phyloP scores from a whole-genome alignment of 2,329 filamentous ascomycete species.

The Aphanoascus verrucosus region DNA sequence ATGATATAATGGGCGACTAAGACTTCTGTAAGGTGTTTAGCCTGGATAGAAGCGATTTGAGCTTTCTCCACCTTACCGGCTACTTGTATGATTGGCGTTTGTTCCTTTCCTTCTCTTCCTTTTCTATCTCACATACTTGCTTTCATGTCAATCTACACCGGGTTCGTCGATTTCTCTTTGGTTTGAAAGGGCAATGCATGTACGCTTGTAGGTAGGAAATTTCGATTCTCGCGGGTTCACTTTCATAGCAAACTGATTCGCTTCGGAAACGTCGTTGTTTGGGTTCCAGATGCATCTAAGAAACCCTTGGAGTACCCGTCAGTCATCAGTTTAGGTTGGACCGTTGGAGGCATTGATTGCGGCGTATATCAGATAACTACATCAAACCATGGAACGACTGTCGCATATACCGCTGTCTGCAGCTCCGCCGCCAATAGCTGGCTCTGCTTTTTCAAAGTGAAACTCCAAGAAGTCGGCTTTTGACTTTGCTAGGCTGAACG shows the following conservation, averaged over 20 bases:
- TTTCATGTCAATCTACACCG: constrained; percentile 1
- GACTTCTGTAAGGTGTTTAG: not conserved
- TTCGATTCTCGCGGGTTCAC: not conserved
- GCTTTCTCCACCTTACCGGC: constrained; percentile 9
- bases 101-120: constrained; percentile 9
- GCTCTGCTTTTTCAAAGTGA: not conserved
- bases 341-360: too few species aligned
- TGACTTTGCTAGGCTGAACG: not conserved
- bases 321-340: not conserved
- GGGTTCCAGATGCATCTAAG: not conserved
- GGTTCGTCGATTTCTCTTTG: not conserved
- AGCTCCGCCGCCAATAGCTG: not conserved
- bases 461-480: not conserved
- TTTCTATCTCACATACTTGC: constrained; percentile 12
- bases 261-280: not conserved
- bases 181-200: not conserved
- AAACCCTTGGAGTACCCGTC: not conserved
- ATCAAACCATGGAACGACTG: not conserved
- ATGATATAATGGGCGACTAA: constrained; percentile 37
- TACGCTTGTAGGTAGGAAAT: not conserved
- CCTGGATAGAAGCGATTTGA: not conserved
- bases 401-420: not conserved
- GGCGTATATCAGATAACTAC: not conserved
- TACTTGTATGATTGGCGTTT: constrained; percentile 11
- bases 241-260: not conserved